phyloP scores from a whole-genome alignment of 306 rosid species.

The Quercus aquifolioides region DNA sequence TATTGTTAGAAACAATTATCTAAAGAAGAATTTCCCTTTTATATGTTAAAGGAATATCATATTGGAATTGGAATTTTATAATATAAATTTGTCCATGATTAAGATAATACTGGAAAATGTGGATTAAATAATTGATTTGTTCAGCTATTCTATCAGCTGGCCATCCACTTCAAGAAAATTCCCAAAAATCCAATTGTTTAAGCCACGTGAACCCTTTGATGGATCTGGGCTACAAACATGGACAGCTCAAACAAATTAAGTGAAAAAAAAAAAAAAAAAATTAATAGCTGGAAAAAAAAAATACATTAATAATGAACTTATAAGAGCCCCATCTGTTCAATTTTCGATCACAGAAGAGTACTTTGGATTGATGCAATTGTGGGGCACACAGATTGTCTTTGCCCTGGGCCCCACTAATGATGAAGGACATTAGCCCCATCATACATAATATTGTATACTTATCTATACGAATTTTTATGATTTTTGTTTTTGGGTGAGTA shows the following conservation, averaged over 20 bases:
- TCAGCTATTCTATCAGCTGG: not conserved
- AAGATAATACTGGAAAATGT: too few relatives aligned
- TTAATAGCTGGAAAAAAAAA: conserved; percentile 5
- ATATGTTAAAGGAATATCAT: not conserved
- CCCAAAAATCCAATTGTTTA: conserved; percentile 25
- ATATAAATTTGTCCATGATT: too few relatives aligned
- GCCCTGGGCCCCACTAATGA: conserved; percentile 32
- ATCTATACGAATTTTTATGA: conserved; percentile 9
- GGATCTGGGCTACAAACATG: conserved; percentile 21
- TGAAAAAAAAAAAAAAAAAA: conserved; percentile 10
- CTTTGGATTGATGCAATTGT: conserved; percentile 43
- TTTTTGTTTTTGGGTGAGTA: conserved; percentile 26
- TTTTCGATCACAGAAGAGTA: conserved; percentile 38
- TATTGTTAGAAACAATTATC: not conserved
- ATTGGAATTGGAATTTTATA: too few relatives aligned
- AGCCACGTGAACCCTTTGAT: conserved; percentile 45
- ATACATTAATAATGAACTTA: conserved; percentile 32
- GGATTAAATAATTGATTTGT: not conserved
- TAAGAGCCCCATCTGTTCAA: conserved; percentile 44
- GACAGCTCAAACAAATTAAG: conserved; percentile 30
- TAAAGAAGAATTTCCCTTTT: not conserved
- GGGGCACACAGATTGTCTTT: conserved; percentile 37
- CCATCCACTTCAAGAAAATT: not conserved
- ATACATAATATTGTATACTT: conserved; percentile 17
- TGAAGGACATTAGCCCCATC: conserved; percentile 15